A percentile compares a stretch with the other conserved stretches of the same genome.
These are phyloP conservation scores for Dioszegia hungarica DNA, from an alignment of 768 basidiomycete species.

Conservation along the genomic window DNA sequence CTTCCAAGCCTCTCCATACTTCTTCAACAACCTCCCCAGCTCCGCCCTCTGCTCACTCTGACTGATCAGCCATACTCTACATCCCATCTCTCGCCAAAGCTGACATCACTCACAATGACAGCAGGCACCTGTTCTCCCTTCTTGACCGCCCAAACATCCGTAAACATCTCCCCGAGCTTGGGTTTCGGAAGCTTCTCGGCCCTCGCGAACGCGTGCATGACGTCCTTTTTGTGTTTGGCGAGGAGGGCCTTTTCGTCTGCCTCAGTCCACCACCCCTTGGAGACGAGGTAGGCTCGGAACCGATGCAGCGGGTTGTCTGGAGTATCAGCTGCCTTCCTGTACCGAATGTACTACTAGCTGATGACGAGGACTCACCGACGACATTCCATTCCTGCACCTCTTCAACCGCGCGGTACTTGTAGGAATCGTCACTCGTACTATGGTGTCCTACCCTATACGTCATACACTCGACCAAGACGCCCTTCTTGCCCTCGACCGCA, in stretches of 20 bases:
- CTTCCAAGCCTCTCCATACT: constrained; percentile 81
- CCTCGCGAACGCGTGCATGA: constrained; percentile 70
- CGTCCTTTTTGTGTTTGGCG: constrained; percentile 63
- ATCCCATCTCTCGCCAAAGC: neutral
- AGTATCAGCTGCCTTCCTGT: neutral
- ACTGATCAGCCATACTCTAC: neutral
- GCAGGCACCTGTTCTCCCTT: constrained; percentile 55
- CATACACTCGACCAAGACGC: constrained; percentile 59
- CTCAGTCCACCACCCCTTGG: constrained; percentile 76
- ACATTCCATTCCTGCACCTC: constrained; percentile 90
- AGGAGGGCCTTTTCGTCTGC: constrained; percentile 70
- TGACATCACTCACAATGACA: constrained; percentile 41
- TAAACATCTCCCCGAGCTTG: constrained; percentile 74
- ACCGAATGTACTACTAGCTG: too few relatives aligned
- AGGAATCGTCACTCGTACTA: constrained; percentile 76
- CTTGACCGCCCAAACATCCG: constrained; percentile 67
- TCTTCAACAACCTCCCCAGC: constrained; percentile 64
- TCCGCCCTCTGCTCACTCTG: constrained; percentile 83
- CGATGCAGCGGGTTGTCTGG: constrained; percentile 76
- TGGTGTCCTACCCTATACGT: constrained; percentile 87
- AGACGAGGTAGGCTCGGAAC: constrained; percentile 79
- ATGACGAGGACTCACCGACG: constrained; percentile 52
- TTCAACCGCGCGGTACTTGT: constrained; percentile 79
- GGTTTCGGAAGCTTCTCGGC: constrained; percentile 67
- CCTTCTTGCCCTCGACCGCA: constrained; percentile 39